Conservation (phyloP, 1,139 yeast species). For the Debaryomyces singareniensis region DNA sequence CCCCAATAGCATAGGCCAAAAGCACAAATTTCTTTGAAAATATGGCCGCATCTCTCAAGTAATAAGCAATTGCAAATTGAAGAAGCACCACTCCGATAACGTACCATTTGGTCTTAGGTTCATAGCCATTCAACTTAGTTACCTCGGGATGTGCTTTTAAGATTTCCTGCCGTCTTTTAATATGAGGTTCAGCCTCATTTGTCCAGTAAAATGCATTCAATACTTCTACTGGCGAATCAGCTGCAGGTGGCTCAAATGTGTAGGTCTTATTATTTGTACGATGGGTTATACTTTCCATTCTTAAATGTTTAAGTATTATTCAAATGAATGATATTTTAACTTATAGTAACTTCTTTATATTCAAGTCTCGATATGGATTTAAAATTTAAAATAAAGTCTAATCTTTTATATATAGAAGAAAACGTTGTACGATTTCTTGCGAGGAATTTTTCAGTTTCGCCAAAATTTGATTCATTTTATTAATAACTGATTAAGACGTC, state of each 20-base stretch:
- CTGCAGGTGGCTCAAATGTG: slow-evolving; percentile 36
- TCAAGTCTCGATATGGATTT: no score
- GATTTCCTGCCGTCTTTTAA: slow-evolving; percentile 64
- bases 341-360: no score
- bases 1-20: slow-evolving; percentile 75
- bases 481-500: no score
- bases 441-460: no score
- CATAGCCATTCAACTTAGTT: slow-evolving; percentile 75
- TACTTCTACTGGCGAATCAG: slow-evolving; percentile 35
- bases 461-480: no score
- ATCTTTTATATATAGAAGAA: no score
- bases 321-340: no score
- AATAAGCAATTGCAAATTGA: slow-evolving; percentile 59
- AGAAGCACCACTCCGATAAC: slow-evolving; percentile 56
- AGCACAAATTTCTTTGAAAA: slow-evolving; percentile 50
- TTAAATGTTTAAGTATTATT: no score
- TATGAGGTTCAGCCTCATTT: slow-evolving; percentile 74
- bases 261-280: slow-evolving; percentile 28
- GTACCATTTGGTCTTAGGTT: slow-evolving; percentile 77
- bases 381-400: no score
- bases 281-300: slow-evolving; percentile 24
- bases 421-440: no score
- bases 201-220: slow-evolving; percentile 78
- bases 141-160: slow-evolving; percentile 75
- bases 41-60: slow-evolving; percentile 51